phyloP scores from a whole-genome alignment of 257 asterid species.

The Phtheirospermum japonicum region DNA sequence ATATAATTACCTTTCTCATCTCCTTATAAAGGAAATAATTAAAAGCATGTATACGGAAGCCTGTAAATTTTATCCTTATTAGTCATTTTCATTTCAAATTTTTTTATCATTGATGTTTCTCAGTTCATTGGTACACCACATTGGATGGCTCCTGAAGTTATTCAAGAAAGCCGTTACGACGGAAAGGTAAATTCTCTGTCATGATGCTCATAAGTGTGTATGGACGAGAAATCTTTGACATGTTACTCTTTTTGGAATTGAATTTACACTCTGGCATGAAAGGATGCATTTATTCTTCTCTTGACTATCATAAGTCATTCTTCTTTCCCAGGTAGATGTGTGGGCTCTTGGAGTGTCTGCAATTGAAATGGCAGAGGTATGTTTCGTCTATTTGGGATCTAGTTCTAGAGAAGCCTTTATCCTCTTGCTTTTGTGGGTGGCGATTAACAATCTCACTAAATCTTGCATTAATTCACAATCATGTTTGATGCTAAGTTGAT shows the following conservation, averaged over 20 bases:
- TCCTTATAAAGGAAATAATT: slow-evolving; percentile 17
- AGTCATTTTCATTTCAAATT: slow-evolving; percentile 15
- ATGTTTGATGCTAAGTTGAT: slow-evolving; percentile 27
- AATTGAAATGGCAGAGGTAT: slow-evolving; percentile 99
- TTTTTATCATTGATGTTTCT: slow-evolving; percentile 29
- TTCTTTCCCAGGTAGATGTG: slow-evolving; percentile 81
- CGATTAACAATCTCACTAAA: slow-evolving; percentile 13
- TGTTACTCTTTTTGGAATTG: slow-evolving; percentile 15
- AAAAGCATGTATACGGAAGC: slow-evolving; percentile 5
- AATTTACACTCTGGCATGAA: slow-evolving; percentile 7
- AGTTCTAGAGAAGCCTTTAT: slow-evolving; percentile 15
- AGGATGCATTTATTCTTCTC: slow-evolving; percentile 8
- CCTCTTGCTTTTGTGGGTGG: slow-evolving; percentile 20
- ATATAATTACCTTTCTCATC: slow-evolving; percentile 17
- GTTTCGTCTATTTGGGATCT: slow-evolving; percentile 15
- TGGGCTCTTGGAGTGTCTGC: slow-evolving; percentile 99
- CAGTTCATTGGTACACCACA: slow-evolving; percentile 99
- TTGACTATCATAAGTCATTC: slow-evolving; percentile 10
- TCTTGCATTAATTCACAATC: slow-evolving; percentile 20
- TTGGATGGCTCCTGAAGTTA: slow-evolving; percentile 99
- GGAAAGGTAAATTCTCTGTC: slow-evolving; percentile 64
- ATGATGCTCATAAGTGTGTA: slow-evolving; percentile 18
- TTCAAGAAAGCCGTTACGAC: slow-evolving; percentile 98
- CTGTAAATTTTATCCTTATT: slow-evolving; percentile 5
- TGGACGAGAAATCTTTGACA: not conserved